Conservation (phyloP, 2,329 filamentous ascomycete genomes). For the Aspergillus sp. region DNA sequence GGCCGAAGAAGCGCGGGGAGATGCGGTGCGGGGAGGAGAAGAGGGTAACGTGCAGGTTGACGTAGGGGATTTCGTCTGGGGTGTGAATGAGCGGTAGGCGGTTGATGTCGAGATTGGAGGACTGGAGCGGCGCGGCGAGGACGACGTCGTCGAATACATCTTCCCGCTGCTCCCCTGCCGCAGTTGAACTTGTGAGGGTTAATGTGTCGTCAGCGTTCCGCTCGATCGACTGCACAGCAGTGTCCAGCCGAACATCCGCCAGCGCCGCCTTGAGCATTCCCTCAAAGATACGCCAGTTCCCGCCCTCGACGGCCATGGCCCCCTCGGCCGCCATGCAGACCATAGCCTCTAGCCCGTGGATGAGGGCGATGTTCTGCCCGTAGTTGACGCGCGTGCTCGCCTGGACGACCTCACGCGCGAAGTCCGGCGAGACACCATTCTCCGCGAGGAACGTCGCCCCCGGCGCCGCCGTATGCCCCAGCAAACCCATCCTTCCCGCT, state of each 20-base stretch:
- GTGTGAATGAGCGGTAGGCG: conserved; percentile 33
- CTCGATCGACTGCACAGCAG: conserved; percentile 54
- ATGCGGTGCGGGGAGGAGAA: conserved; percentile 70
- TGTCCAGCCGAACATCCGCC: conserved; percentile 56
- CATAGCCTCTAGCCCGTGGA: conserved; percentile 86
- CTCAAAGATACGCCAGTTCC: conserved; percentile 94
- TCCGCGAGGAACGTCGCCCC: conserved; percentile 62
- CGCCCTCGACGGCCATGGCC: conserved; percentile 66
- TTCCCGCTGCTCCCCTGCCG: conserved; percentile 8
- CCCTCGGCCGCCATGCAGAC: conserved; percentile 85
- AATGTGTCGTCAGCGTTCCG: conserved; percentile 32
- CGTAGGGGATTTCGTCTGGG: conserved; percentile 77
- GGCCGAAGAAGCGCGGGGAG: conserved; percentile 62
- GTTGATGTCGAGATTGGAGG: conserved; percentile 54
- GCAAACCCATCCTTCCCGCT: conserved; percentile 58
- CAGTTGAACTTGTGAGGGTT: no score
- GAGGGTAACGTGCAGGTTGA: conserved; percentile 77
- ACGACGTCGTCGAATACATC: conserved; percentile 65
- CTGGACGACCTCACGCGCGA: conserved; percentile 75
- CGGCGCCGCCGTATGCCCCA: conserved; percentile 57
- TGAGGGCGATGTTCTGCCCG: conserved; percentile 73
- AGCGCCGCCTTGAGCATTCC: conserved; percentile 60
- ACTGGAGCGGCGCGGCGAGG: conserved; percentile 76
- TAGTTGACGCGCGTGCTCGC: conserved; percentile 91
- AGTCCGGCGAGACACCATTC: conserved; percentile 58